Evolutionary conservation across 2,329 filamentous ascomycete species (phyloP), one percentile per base, ranked within the genome.

Genomic region (Fusarium buharicum): DNA sequence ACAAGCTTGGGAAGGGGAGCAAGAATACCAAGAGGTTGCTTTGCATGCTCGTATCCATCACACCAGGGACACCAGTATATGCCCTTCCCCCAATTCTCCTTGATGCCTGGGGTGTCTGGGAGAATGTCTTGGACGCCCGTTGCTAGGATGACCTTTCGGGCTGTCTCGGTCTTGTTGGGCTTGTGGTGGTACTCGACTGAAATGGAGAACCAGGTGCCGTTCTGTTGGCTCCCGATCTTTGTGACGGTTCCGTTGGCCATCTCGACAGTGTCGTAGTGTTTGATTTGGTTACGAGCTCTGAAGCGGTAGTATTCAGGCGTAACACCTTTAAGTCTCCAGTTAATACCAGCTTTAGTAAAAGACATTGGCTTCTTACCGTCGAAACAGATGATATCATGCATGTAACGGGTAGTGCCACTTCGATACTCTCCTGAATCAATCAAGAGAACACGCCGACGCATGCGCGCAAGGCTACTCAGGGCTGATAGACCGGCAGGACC

Each of bases 11-110:
- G 65, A 0, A 87, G 70, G 1, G 75, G 60, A 2, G 77, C 80
- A 0, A 89, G 70, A 30, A 88, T 76, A 2, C 85, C 85, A 1
- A 88, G 77, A 0, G 79, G 55, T 59, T 87, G 84, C 67, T 87
- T 84, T 0, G 81, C 82, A 69, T 88, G 84, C 72, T 88, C 86
- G 61, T 82, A 78, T 12, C 86, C 86, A 67, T 88, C 86, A 60
- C 86, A 88, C 86, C 86, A 88, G 0, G 85, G 84, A 50, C 86
- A 88, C 84, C 85, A 88, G 74, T 76, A 88, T 47, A 88, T 81
- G 6, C 86, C 86, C 55, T 82, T 78, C 44, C 84, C 85, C 80
- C 83, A 88, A 66, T 80, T 82, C 50, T 86, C 81, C 8, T 62
- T 28, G 0, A 88, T 50, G 1, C 86, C 86, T 0, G 85, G 84